Conservation (phyloP, 2,329 filamentous ascomycete genomes). For the Blumeriella jaapii region DNA sequence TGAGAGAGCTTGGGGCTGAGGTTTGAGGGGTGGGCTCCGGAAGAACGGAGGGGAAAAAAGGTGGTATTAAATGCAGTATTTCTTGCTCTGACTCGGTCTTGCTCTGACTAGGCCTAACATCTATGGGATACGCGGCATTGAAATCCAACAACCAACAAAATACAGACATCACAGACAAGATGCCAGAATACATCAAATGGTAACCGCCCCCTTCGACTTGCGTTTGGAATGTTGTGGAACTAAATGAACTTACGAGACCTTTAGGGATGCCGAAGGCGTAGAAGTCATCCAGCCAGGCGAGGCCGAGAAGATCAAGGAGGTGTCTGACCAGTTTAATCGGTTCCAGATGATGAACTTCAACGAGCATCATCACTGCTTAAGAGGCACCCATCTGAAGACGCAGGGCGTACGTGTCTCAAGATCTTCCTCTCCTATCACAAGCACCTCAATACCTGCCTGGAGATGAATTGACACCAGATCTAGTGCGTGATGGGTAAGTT, state of each 20-base stretch:
- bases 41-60: too few species aligned
- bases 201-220: too few species aligned
- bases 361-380: slow-evolving; percentile 13
- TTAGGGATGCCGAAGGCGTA: slow-evolving; percentile 11
- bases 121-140: too few species aligned
- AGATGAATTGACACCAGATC: background rate
- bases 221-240: too few species aligned
- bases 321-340: slow-evolving; percentile 13
- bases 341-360: slow-evolving; percentile 17
- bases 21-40: too few species aligned
- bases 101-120: too few species aligned
- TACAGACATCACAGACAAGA: background rate
- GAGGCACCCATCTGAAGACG: slow-evolving; percentile 12
- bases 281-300: slow-evolving; percentile 14
- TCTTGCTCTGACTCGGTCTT: too few species aligned
- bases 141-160: background rate
- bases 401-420: slow-evolving; percentile 8
- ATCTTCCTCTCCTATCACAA: too few species aligned
- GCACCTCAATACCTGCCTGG: background rate
- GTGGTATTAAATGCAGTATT: too few species aligned
- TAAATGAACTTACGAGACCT: too few species aligned
- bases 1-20: too few species aligned
- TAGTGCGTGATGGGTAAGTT: slow-evolving; percentile 14
- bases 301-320: slow-evolving; percentile 11
- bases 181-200: slow-evolving; percentile 13